These are phyloP conservation scores for Coccomyxa sp. DNA, from an alignment of 139 green algal genomes.

Conservation along the genomic window DNA sequence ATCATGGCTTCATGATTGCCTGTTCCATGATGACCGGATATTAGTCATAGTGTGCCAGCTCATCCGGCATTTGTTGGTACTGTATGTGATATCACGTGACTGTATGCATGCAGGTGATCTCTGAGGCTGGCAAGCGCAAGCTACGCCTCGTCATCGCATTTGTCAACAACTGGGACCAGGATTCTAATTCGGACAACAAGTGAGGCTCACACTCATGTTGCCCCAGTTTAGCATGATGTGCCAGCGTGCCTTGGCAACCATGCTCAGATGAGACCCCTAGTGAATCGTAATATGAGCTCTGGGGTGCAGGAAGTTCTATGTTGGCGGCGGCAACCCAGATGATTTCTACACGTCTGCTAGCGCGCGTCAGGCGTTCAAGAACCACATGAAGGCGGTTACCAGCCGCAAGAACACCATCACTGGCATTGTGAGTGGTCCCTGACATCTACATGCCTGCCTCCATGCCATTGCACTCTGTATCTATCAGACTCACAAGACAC, in stretches of 20 bases:
- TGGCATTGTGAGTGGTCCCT: not conserved
- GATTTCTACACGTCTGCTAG: conserved; percentile 19
- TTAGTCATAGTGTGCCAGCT: too few relatives aligned
- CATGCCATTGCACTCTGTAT: not conserved
- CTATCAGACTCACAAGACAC: too few relatives aligned
- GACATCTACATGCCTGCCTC: not conserved
- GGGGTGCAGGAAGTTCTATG: conserved; percentile 2
- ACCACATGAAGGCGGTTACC: not conserved
- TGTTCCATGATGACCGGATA: not conserved
- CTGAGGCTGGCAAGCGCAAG: conserved; percentile 27
- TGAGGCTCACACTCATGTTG: not conserved
- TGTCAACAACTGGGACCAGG: conserved; percentile 61
- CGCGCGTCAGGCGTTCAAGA: conserved; percentile 7
- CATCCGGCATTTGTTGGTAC: not conserved
- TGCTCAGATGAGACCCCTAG: too few relatives aligned
- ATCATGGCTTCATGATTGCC: not conserved
- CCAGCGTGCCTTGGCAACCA: not conserved
- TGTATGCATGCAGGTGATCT: conserved; percentile 30
- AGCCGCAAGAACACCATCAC: not conserved
- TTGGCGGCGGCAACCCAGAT: conserved; percentile 33
- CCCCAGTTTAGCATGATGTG: not conserved
- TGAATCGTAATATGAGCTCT: too few relatives aligned
- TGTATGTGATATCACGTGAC: not conserved
- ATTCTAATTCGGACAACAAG: conserved; percentile 2
- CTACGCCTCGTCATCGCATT: conserved; percentile 56